Base-by-base conservation (phyloP, 2,329 filamentous ascomycete genomes). In the Dothiorella sarmentorum region DNA sequence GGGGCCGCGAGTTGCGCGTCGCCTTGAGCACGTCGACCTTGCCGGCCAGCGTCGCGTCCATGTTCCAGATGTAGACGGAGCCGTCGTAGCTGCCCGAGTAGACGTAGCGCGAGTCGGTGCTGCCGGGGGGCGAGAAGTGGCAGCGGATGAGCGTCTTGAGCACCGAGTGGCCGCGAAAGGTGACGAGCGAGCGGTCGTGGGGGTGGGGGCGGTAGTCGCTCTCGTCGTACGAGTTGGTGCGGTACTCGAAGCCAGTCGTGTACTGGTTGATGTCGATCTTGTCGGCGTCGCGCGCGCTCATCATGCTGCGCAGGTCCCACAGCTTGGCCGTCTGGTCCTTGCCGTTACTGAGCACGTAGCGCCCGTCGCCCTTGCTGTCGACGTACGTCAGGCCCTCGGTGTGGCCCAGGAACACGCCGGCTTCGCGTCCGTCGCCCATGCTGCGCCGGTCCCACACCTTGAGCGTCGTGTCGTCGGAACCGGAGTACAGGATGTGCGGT, bases 281-380 rank as follows among this genome's bases (percentile, higher is more conserved):
- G 44, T 80, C 78, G 60, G 85, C 89, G 55, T 80, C 77, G 31
- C 86, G 81, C 0, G 88, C 87, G 4, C 85, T 85, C 79, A 94
- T 89, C 81, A 91, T 93, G 80, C 90, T 95, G 53, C 93, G 82
- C 58, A 97, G 72, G 71, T 99, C 94, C 94, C 94, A 99, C 0
- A 99, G 81, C 75, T 97, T 97, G 85, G 96, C 96, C 40, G 87
- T 93, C 73, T 97, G 94, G 69, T 99, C 94, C 70, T 97, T 99
- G 62, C 86, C 90, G 67, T 99, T 99, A 64, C 88, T 92, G 24
- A 99, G 83, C 7, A 97, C 88, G 71, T 97, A 97, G 59, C 93
- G 84, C 2, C 86, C 85, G 67, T 96, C 91, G 38, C 89, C 90
- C 80, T 97, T 93, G 73, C 88, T 93, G 69, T 87, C 85, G 31